Evolutionary conservation across 495 filamentous ascomycete species (phyloP).

Genomic region (Aspergillus kassunensis): DNA sequence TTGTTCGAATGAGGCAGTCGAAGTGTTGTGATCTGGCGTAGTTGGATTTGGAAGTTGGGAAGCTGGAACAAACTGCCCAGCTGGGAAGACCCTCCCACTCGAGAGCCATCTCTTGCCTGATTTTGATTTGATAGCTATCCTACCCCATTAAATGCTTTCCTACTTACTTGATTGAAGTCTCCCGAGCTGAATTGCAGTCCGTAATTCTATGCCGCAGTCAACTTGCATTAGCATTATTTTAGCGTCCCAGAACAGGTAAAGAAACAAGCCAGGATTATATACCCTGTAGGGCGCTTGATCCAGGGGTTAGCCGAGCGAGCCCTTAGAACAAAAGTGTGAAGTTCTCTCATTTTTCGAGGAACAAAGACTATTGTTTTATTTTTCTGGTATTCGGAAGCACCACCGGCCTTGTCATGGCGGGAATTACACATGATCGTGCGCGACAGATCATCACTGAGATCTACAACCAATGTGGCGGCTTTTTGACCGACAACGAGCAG

Average conservation of each 20-base stretch:
- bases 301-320: no score
- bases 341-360: neutral
- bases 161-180: no score
- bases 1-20: no score
- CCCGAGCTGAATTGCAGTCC: no score
- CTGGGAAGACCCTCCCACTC: no score
- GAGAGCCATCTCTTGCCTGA: no score
- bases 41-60: no score
- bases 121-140: no score
- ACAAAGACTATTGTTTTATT: neutral
- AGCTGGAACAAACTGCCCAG: no score
- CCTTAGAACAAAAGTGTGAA: neutral
- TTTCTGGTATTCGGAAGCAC: neutral
- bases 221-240: neutral
- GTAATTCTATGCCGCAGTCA: constrained; percentile 5
- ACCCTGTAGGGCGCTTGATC: neutral
- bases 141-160: no score
- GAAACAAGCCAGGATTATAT: no score
- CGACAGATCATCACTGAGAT: constrained; percentile 2
- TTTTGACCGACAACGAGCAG: neutral
- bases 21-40: no score
- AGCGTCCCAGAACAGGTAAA: neutral
- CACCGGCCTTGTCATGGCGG: neutral
- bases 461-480: constrained; percentile 4
- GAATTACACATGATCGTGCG: neutral